Base-by-base conservation (phyloP, 345 rosid genomes). In the Corchorus capsularis region DNA sequence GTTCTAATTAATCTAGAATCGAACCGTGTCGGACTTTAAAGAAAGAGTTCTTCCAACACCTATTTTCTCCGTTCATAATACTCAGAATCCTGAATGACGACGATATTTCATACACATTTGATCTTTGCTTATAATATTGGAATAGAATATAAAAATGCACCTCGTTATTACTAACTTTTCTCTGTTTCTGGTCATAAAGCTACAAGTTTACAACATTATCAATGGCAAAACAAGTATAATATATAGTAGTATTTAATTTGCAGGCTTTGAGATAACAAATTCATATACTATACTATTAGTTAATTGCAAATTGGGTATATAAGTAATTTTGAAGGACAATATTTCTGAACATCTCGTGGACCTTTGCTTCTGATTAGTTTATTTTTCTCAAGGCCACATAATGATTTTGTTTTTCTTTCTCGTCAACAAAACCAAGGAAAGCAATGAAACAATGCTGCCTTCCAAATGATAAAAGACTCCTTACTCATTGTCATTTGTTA, bases 341-440 rank as follows among this genome's bases (percentile, higher is more conserved):
- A 27, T 27, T 27, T 27, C 71, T 54, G 76, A 68, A 69, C 49
- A 9, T 50, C 20, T 16, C 60, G 14, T 41, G 69, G 41, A 76
- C 63, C 8, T 50, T 74, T 55, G 63, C 64, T 53, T 72, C 60
- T 32, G 47, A 49, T 73, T 75, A 41, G 56, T 65, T 77, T 20
- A 75, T 22, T 22, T 62, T 73, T 34, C 19, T 55, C 65, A 50
- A 71, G 50, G 65, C 20, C 20, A 47, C 75, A 74, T n/a, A 61
- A 82, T 82, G 76, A 85, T 82, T 70, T 69, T 67, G 79, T 80
- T 56, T 68, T 49, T 32, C 15, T 71, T 70, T 67, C 50, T n/a
- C 1, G 71, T 73, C 73, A 70, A 78, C 79, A 55, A 80, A 75
- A 76, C 8, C 73, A 75, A 79, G 39, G 56, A 64, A 78, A 69